A percentile compares a stretch with the other conserved stretches of the same genome.
These are phyloP conservation scores for Closterium sp. DNA, from an alignment of 139 green algal genomes.

Conservation along the genomic window DNA sequence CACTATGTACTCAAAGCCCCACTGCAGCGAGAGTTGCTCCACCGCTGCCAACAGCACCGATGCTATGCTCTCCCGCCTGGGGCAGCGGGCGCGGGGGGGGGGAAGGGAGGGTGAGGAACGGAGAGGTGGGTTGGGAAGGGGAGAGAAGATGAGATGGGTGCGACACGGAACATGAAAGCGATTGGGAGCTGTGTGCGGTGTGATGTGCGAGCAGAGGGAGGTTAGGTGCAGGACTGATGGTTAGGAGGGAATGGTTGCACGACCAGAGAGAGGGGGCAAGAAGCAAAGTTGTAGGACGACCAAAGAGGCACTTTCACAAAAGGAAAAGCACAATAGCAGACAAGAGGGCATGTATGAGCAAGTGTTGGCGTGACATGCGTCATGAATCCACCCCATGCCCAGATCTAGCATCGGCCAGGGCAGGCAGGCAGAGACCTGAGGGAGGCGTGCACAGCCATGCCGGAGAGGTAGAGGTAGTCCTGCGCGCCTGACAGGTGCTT, in stretches of 20 bases:
- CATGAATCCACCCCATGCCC: neutral
- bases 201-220: too few species aligned
- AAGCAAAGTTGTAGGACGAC: neutral
- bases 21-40: constrained; percentile 14
- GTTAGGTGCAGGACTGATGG: neutral
- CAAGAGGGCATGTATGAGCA: neutral
- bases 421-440: neutral
- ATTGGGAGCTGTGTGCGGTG: too few species aligned
- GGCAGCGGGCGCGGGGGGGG: neutral
- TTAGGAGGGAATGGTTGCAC: neutral
- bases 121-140: neutral
- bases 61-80: constrained; percentile 23
- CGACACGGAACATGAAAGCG: too few species aligned
- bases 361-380: neutral
- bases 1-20: constrained; percentile 24
- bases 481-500: constrained; percentile 12
- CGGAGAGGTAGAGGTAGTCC: constrained; percentile 39
- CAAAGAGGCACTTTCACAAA: neutral
- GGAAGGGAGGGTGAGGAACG: neutral
- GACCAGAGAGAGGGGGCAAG: neutral
- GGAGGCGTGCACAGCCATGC: constrained; percentile 26
- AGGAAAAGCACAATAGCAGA: neutral
- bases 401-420: neutral
- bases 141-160: neutral
- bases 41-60: constrained; percentile 16